Evolutionary conservation across 2,329 filamentous ascomycete genomes (phyloP).

Genomic region (Pseudogymnoascus sp.): DNA sequence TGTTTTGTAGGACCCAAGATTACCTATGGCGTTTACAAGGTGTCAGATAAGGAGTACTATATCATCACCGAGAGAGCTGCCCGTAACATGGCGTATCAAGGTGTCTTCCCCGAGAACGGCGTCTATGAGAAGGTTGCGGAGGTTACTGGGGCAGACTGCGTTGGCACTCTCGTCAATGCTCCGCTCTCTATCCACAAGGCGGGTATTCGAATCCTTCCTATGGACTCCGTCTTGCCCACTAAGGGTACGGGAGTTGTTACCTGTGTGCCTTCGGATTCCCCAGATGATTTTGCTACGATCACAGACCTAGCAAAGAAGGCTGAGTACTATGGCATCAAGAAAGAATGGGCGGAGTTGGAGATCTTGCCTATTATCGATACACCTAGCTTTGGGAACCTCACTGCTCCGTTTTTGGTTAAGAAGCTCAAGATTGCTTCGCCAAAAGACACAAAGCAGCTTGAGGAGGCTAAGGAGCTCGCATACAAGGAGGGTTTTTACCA

Average conservation of each 20-base stretch:
- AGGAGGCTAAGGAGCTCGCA: conserved; percentile 88
- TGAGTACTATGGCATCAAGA: conserved; percentile 91
- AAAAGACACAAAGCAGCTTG: conserved; percentile 84
- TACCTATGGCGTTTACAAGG: conserved; percentile 80
- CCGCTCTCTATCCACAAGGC: conserved; percentile 79
- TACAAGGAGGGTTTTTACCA: conserved; percentile 99
- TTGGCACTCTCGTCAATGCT: conserved; percentile 84
- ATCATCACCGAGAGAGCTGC: conserved; percentile 75
- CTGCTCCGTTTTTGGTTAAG: conserved; percentile 76
- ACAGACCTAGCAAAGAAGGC: conserved; percentile 88
- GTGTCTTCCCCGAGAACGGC: conserved; percentile 70
- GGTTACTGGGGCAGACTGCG: conserved; percentile 66
- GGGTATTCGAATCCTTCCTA: conserved; percentile 82
- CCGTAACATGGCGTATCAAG: conserved; percentile 94
- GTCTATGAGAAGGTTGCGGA: conserved; percentile 67
- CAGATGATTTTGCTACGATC: conserved; percentile 88
- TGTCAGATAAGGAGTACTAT: conserved; percentile 69
- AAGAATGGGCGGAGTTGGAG: conserved; percentile 90
- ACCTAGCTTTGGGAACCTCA: conserved; percentile 76
- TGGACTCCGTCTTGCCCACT: conserved; percentile 84
- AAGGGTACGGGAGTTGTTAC: conserved; percentile 98
- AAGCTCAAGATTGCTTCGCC: conserved; percentile 94
- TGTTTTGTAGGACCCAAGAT: conserved; percentile 92
- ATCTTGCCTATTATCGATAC: conserved; percentile 86
- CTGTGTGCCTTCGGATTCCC: conserved; percentile 89